Evolutionary conservation across 306 rosid species (phyloP).

Genomic region (Cicer pinnatifidum): DNA sequence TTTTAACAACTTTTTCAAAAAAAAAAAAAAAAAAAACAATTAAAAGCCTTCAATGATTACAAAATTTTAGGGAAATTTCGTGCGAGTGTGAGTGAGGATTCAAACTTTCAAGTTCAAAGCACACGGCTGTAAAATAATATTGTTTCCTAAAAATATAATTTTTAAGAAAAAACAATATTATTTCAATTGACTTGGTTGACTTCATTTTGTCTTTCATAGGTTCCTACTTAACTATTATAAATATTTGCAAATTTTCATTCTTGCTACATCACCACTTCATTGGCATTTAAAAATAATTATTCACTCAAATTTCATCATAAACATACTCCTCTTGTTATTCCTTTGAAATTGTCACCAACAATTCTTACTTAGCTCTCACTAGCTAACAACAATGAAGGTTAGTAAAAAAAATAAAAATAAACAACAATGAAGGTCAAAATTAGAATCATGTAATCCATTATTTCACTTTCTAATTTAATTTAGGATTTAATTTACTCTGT

Average conservation of each 20-base stretch:
- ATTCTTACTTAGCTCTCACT: neutral
- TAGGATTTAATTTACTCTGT: neutral
- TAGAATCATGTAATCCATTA: neutral
- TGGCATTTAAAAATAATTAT: neutral
- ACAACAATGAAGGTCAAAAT: neutral
- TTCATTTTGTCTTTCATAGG: neutral
- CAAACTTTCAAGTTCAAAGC: neutral
- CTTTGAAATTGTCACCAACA: neutral
- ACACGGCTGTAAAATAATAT: neutral
- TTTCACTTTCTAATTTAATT: neutral
- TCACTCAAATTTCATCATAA: neutral
- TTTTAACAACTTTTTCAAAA: no score
- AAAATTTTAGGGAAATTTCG: neutral
- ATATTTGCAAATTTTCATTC: neutral
- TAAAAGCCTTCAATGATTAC: no score
- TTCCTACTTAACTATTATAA: neutral
- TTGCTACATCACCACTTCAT: neutral
- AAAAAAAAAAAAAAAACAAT: no score
- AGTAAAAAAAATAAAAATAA: neutral
- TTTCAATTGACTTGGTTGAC: constrained; percentile 8
- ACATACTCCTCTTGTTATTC: neutral
- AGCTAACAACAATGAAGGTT: no score
- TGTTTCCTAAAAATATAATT: neutral
- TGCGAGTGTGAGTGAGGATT: neutral
- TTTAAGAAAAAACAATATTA: neutral